Percentiles rank a stretch among this genome's conserved stretches.
These are phyloP conservation scores for Debaryomyces udenii DNA, from an alignment of 1,139 yeast genomes.

Conservation along the genomic window DNA sequence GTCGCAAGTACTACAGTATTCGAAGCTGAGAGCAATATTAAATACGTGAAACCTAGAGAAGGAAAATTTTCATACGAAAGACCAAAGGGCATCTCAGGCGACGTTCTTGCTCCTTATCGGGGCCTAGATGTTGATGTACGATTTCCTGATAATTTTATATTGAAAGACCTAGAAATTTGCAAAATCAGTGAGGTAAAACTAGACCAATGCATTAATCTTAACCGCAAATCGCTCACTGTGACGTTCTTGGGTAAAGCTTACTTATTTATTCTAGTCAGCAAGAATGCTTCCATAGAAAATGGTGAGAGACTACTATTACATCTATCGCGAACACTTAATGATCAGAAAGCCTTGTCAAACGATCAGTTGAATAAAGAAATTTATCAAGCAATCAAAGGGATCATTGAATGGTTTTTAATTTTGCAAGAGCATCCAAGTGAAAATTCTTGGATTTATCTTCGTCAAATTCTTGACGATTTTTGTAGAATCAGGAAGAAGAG, in stretches of 20 bases:
- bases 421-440: constrained; percentile 31
- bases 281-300: constrained; percentile 21
- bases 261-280: constrained; percentile 31
- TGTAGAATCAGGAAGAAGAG: constrained; percentile 9
- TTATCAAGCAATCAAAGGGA: constrained; percentile 23
- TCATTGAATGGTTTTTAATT: constrained; percentile 38
- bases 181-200: constrained; percentile 24
- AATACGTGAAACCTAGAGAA: constrained; percentile 12
- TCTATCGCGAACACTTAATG: constrained; percentile 17
- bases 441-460: constrained; percentile 19
- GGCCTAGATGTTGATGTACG: background rate
- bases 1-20: constrained; percentile 33
- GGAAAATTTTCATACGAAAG: background rate
- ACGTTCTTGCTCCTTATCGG: background rate
- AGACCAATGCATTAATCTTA: constrained; percentile 26
- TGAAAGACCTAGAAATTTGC: constrained; percentile 23
- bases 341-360: constrained; percentile 8
- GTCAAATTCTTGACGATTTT: constrained; percentile 14
- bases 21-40: constrained; percentile 40
- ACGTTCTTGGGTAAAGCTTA: constrained; percentile 25
- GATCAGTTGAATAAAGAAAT: constrained; percentile 17
- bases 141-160: constrained; percentile 19
- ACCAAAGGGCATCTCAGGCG: no score
- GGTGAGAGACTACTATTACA: constrained; percentile 22
- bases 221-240: constrained; percentile 24